These are phyloP conservation scores for Cafeteria roenbergensis DNA, from an alignment of 108 stramenopile genomes.

Conservation along the genomic window DNA sequence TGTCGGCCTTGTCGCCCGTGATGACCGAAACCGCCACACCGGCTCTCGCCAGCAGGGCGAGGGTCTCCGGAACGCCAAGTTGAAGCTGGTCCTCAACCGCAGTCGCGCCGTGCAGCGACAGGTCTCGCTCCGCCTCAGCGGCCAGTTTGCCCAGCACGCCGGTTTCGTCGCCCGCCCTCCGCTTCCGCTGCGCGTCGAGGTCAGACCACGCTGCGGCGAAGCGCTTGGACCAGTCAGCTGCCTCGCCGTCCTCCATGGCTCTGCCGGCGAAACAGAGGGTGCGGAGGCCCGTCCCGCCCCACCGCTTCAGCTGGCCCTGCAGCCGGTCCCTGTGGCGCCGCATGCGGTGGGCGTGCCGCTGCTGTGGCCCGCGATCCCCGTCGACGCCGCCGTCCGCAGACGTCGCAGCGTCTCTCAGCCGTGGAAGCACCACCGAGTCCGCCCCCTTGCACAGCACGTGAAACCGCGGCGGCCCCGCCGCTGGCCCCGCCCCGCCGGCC, in stretches of 20 bases:
- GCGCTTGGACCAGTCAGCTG: conserved; percentile 9
- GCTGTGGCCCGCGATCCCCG: not conserved
- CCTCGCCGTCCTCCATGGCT: conserved; percentile 21
- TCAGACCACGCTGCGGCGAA: conserved; percentile 20
- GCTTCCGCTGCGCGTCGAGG: conserved; percentile 6
- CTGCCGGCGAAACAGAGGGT: conserved; percentile 32
- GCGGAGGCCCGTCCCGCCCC: conserved; percentile 29
- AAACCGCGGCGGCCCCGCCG: too few relatives aligned
- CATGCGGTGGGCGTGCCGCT: conserved; percentile 14
- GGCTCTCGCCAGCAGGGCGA: conserved; percentile 22
- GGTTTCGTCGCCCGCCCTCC: conserved; percentile 12
- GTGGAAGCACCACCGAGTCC: conserved; percentile 42
- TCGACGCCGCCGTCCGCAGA: conserved; percentile 7
- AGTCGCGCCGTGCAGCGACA: conserved; percentile 43
- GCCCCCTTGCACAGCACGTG: conserved; percentile 48
- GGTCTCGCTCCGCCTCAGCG: conserved; percentile 22
- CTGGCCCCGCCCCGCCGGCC: too few relatives aligned
- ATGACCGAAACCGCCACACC: conserved; percentile 45
- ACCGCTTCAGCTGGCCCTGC: not conserved
- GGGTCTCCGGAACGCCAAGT: conserved; percentile 50
- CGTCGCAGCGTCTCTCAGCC: not conserved
- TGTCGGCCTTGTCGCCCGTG: conserved; percentile 56
- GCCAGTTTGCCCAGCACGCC: conserved; percentile 7
- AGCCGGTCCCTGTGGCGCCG: conserved; percentile 2
- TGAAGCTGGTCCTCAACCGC: conserved; percentile 61